Percentiles rank a stretch among this genome's conserved stretches.
phyloP scores from a whole-genome alignment of 1,139 yeast genomes.

The Suhomyces coccinellae region DNA sequence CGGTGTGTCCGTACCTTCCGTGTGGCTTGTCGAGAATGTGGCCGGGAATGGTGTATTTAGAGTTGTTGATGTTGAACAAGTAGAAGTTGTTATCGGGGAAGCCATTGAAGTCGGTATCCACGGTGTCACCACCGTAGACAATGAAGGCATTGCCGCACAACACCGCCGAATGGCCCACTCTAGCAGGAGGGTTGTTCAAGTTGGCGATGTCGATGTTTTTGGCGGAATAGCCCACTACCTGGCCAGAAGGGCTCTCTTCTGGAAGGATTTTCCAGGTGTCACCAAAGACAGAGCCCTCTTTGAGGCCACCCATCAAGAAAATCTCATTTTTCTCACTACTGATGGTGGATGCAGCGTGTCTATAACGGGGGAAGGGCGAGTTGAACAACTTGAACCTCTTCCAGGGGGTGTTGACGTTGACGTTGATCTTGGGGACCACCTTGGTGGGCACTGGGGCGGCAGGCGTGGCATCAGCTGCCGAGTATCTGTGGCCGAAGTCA shows the following conservation, averaged over 20 bases:
- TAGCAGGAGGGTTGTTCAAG: conserved; percentile 78
- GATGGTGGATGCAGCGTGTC: conserved; percentile 82
- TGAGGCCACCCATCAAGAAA: conserved; percentile 91
- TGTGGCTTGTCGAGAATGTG: conserved; percentile 82
- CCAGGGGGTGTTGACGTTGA: conserved; percentile 62
- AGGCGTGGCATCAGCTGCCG: not conserved
- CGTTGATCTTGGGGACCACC: conserved; percentile 2
- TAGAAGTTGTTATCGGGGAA: conserved; percentile 86
- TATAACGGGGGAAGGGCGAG: conserved; percentile 91
- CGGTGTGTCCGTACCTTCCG: conserved; percentile 93
- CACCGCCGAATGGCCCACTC: conserved; percentile 94
- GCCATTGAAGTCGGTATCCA: conserved; percentile 75
- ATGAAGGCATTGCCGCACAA: conserved; percentile 94
- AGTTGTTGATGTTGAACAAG: conserved; percentile 83
- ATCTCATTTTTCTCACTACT: conserved; percentile 81
- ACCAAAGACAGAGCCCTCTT: conserved; percentile 90
- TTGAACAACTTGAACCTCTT: conserved; percentile 63
- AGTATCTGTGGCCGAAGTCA: not conserved
- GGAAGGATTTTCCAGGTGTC: conserved; percentile 85
- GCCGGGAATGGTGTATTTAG: conserved; percentile 86
- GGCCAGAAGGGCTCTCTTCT: conserved; percentile 28
- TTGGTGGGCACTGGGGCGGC: conserved; percentile 1
- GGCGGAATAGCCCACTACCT: conserved; percentile 47
- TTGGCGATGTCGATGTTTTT: conserved; percentile 59
- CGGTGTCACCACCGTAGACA: conserved; percentile 95